Conservation (phyloP, 169 alveolate genomes). For the Theileria annulata region DNA sequence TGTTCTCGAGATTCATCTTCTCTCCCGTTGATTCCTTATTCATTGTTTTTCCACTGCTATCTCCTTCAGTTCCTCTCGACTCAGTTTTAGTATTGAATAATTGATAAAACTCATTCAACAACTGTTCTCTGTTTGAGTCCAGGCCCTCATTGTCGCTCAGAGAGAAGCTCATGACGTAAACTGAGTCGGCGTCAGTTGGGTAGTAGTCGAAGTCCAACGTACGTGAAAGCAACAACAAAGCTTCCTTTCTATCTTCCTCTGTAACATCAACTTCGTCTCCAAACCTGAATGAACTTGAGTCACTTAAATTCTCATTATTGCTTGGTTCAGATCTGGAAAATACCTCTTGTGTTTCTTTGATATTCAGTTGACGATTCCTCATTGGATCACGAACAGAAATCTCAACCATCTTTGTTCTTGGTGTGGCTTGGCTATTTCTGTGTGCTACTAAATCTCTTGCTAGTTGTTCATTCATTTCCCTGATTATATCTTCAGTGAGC, state of each 20-base stretch:
- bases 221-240: conserved; percentile 39
- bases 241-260: conserved; percentile 40
- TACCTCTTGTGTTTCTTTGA: conserved; percentile 5
- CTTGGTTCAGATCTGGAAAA: conserved; percentile 13
- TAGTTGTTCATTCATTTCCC: conserved; percentile 33
- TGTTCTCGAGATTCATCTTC: conserved; percentile 24
- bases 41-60: not conserved
- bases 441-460: conserved; percentile 26
- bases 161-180: conserved; percentile 44
- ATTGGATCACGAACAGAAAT: conserved; percentile 17
- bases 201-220: conserved; percentile 32
- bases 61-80: not conserved
- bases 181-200: conserved; percentile 64
- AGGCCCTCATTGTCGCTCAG: conserved; percentile 24
- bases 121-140: conserved; percentile 13
- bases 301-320: not conserved
- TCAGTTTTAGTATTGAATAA: not conserved
- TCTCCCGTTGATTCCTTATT: not conserved
- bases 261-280: conserved; percentile 1
- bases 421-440: not conserved
- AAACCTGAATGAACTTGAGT: not conserved
- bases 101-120: conserved; percentile 4
- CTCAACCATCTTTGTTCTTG: conserved; percentile 13
- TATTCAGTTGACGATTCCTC: conserved; percentile 11
- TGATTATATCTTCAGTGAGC: conserved; percentile 55